Percentiles rank a stretch among this genome's conserved stretches.
Evolutionary conservation across 345 rosid species (phyloP).

Genomic region (Cardamine resedifolia): DNA sequence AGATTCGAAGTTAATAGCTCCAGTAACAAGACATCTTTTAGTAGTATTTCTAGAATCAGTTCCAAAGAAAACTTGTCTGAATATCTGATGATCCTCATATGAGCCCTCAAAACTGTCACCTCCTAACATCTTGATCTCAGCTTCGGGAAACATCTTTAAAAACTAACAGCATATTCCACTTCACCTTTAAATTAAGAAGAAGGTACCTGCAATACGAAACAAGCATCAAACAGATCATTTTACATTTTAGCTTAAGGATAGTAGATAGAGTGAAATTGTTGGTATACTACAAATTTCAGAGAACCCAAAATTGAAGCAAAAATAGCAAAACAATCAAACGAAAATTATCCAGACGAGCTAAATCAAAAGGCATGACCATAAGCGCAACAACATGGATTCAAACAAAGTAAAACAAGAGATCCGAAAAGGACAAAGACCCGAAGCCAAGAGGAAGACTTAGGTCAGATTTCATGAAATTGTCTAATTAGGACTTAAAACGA

Average conservation of each 20-base stretch:
- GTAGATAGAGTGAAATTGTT: background rate
- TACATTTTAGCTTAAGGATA: background rate
- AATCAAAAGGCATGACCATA: background rate
- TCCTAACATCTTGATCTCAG: constrained; percentile 37
- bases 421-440: background rate
- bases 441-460: background rate
- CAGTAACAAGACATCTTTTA: constrained; percentile 50
- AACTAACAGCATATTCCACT: constrained; percentile 33
- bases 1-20: constrained; percentile 48
- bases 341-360: background rate
- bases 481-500: background rate
- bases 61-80: constrained; percentile 58
- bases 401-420: constrained; percentile 24
- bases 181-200: constrained; percentile 8
- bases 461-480: constrained; percentile 1
- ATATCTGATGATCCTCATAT: constrained; percentile 51
- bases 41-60: constrained; percentile 41
- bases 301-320: constrained; percentile 5
- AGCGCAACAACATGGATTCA: background rate
- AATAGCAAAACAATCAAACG: background rate
- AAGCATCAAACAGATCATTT: background rate
- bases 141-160: constrained; percentile 40
- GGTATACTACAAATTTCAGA: background rate
- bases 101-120: constrained; percentile 69
- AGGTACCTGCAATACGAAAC: constrained; percentile 23